Percentiles rank a stretch among this genome's conserved stretches.
phyloP scores from a whole-genome alignment of 805 yeast species.

The Metschnikowia henanensis region DNA sequence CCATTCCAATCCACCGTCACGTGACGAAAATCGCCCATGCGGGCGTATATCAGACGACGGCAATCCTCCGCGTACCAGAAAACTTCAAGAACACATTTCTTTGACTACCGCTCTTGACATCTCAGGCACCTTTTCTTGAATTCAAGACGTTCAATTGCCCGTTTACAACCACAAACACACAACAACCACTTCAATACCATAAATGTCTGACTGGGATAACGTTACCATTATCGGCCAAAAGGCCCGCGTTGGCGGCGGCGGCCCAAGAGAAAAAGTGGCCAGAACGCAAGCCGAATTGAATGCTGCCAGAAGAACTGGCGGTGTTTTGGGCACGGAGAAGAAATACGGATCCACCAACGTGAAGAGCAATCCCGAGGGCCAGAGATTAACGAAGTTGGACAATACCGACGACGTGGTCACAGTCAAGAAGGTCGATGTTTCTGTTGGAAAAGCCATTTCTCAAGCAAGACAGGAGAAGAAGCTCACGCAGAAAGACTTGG shows the following conservation, averaged over 20 bases:
- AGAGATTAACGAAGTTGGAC: constrained; percentile 89
- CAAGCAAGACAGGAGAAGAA: constrained; percentile 86
- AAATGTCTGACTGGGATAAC: constrained; percentile 82
- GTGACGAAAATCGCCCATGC: constrained; percentile 6
- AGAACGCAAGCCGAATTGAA: constrained; percentile 76
- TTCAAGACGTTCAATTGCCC: background rate
- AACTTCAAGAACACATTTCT: background rate
- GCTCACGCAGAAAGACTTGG: constrained; percentile 93
- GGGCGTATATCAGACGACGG: constrained; percentile 3
- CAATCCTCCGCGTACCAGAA: background rate
- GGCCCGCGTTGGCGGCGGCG: constrained; percentile 85
- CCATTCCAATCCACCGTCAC: constrained; percentile 11
- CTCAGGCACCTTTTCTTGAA: background rate
- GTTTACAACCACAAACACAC: too few species aligned
- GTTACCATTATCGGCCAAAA: constrained; percentile 87
- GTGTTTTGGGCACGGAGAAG: constrained; percentile 88
- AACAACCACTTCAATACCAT: background rate
- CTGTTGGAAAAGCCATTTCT: constrained; percentile 85
- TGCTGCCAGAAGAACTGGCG: constrained; percentile 92
- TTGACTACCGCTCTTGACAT: background rate
- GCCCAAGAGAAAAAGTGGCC: constrained; percentile 85
- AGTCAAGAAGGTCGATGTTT: constrained; percentile 80
- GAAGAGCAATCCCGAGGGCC: constrained; percentile 82
- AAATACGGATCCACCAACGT: constrained; percentile 71
- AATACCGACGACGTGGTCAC: constrained; percentile 92